A percentile compares a stretch with the other conserved stretches of the same genome.
These are phyloP conservation scores for Hypoxylon fuscum DNA, from an alignment of 495 filamentous ascomycete species.

Conservation along the genomic window DNA sequence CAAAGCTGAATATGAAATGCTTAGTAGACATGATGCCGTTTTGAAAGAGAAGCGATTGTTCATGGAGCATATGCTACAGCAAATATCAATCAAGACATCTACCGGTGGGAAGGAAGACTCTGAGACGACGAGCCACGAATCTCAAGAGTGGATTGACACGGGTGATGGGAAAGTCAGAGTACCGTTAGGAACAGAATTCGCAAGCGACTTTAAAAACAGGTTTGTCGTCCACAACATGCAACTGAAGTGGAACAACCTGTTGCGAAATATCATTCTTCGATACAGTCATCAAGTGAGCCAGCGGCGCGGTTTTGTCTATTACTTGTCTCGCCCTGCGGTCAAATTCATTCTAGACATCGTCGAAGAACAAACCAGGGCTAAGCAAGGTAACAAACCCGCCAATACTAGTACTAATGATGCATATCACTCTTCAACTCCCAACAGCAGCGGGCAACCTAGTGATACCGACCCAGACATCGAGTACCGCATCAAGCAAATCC, in stretches of 20 bases:
- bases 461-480: conserved; percentile 69
- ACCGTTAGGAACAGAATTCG: conserved; percentile 70
- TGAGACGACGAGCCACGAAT: conserved; percentile 20
- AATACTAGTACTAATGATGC: conserved; percentile 44
- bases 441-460: conserved; percentile 49
- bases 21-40: conserved; percentile 74
- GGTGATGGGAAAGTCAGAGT: conserved; percentile 54
- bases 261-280: conserved; percentile 94
- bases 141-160: conserved; percentile 42
- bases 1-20: conserved; percentile 69
- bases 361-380: conserved; percentile 83
- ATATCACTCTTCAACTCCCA: conserved; percentile 40
- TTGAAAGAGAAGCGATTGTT: conserved; percentile 80
- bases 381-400: conserved; percentile 53
- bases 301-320: conserved; percentile 95
- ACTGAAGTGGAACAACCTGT: conserved; percentile 96
- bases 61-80: conserved; percentile 75
- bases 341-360: conserved; percentile 99
- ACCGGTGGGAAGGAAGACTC: conserved; percentile 24
- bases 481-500: conserved; percentile 85
- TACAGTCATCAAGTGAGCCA: conserved; percentile 99
- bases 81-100: conserved; percentile 57
- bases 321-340: conserved; percentile 92
- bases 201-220: conserved; percentile 95
- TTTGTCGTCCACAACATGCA: conserved; percentile 98